Conservation (phyloP, 2,329 filamentous ascomycete species). For the Lachnellula arida region DNA sequence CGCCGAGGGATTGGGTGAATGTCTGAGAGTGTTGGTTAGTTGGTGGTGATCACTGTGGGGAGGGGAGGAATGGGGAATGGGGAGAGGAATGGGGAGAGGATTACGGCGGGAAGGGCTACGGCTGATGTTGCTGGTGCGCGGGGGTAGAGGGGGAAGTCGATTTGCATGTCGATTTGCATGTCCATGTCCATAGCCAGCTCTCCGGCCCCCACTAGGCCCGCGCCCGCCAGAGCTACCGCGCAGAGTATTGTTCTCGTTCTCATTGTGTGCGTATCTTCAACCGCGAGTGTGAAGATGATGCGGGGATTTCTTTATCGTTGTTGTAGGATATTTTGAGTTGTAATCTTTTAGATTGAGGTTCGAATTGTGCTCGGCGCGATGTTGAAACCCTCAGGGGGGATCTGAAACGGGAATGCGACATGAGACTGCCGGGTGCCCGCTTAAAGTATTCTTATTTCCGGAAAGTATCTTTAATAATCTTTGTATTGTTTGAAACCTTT, state of each 20-base stretch:
- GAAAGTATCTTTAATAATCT: too few species aligned
- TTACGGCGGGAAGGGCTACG: too few species aligned
- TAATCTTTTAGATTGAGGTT: too few species aligned
- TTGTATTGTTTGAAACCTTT: too few species aligned
- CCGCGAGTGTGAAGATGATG: background rate
- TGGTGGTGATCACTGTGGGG: background rate
- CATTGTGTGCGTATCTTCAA: background rate
- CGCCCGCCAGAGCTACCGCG: background rate
- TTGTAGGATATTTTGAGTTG: too few species aligned
- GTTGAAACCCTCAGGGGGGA: background rate
- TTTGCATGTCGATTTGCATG: too few species aligned
- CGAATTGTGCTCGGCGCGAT: background rate
- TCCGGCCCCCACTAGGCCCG: background rate
- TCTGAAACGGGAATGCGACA: background rate
- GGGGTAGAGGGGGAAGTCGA: background rate
- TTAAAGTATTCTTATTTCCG: too few species aligned
- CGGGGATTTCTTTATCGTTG: too few species aligned
- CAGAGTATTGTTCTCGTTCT: background rate
- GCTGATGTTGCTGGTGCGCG: background rate
- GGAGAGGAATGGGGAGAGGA: too few species aligned
- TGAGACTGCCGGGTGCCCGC: too few species aligned
- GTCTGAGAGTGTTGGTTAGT: background rate
- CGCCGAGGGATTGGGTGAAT: slow-evolving; percentile 5
- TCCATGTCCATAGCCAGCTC: background rate
- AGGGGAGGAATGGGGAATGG: too few species aligned